Percentiles rank a stretch among this genome's conserved stretches.
phyloP scores from a whole-genome alignment of 2,329 filamentous ascomycete genomes.

The Sporothrix pseudoabietina region DNA sequence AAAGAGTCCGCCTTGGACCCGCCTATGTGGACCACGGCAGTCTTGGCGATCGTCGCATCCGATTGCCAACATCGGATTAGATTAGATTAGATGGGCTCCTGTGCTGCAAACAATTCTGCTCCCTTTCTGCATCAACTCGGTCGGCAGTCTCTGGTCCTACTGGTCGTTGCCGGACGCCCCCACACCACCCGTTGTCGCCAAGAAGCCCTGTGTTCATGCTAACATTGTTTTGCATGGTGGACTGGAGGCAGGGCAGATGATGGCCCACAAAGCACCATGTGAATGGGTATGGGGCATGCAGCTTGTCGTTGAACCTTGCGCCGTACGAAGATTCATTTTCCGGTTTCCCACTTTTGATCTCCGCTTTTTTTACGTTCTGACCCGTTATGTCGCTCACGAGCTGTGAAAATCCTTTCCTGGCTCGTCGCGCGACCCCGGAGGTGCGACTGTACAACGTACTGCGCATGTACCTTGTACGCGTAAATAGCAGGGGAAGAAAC shows the following conservation, averaged over 20 bases:
- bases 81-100: constrained; percentile 25
- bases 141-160: background rate
- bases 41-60: background rate
- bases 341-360: background rate
- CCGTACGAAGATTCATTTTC: background rate
- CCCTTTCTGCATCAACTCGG: background rate
- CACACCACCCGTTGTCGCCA: background rate
- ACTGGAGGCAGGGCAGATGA: background rate
- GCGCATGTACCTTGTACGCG: too few species aligned
- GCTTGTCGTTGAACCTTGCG: background rate
- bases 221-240: background rate
- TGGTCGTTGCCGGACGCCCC: background rate
- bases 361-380: background rate
- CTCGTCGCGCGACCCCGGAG: constrained; percentile 11
- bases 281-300: background rate
- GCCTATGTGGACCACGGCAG: background rate
- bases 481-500: background rate
- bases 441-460: background rate
- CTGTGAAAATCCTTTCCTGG: background rate
- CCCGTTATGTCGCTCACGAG: too few species aligned
- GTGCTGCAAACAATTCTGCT: background rate
- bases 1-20: background rate
- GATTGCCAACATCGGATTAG: constrained; percentile 20
- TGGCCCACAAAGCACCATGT: background rate
- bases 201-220: background rate